phyloP scores from a whole-genome alignment of 169 alveolate species.

The Toxoplasma gondii region DNA sequence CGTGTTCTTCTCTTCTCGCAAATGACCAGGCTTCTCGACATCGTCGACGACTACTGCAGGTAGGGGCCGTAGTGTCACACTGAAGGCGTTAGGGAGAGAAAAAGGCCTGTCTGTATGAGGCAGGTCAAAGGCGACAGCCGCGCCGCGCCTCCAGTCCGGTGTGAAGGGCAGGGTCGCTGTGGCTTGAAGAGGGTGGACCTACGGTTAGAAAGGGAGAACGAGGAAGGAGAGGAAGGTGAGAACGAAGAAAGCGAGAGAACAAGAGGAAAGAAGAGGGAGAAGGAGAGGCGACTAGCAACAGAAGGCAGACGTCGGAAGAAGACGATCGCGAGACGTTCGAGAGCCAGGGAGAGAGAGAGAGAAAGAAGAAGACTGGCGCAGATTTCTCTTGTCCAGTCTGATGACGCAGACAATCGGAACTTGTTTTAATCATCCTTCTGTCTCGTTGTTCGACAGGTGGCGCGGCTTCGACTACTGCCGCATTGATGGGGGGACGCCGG shows the following conservation, averaged over 20 bases:
- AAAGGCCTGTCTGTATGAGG: not conserved
- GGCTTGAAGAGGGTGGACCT: not conserved
- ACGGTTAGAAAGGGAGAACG: no score
- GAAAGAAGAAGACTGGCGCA: not conserved
- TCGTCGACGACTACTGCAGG: slow-evolving; percentile 95
- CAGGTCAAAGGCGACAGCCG: not conserved
- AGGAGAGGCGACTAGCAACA: no score
- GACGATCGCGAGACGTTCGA: not conserved
- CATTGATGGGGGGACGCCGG: slow-evolving; percentile 97
- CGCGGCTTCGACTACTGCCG: slow-evolving; percentile 91
- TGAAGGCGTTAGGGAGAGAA: not conserved
- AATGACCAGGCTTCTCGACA: slow-evolving; percentile 97
- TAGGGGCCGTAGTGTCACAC: not conserved
- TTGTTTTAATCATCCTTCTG: no score
- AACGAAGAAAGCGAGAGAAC: no score
- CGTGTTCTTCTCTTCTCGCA: slow-evolving; percentile 96
- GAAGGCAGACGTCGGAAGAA: not conserved
- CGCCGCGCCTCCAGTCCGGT: not conserved
- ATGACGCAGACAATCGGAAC: no score
- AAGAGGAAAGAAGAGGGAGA: no score
- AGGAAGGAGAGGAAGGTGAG: no score
- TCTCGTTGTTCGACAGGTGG: slow-evolving; percentile 39
- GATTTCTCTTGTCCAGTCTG: not conserved
- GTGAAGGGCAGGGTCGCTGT: no score
- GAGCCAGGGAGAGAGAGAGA: not conserved